Base-by-base conservation (phyloP, 306 rosid genomes). In the Oemleria cerasiformis region DNA sequence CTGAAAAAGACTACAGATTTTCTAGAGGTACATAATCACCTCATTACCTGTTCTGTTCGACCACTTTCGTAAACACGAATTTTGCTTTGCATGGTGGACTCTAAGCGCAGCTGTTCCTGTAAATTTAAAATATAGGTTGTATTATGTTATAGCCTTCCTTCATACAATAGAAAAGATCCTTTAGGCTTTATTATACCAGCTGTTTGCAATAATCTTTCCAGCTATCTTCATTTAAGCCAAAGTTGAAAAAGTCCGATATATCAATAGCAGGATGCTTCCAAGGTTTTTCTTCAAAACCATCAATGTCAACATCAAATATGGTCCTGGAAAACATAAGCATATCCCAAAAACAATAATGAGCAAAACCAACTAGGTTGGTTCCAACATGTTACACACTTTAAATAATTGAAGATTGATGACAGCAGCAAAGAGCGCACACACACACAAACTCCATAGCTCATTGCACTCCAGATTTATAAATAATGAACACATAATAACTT, bases 71-170 rank as follows among this genome's bases (percentile, higher is more conserved):
- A 91, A 60, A 95, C 99, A 34, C 96, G 95, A 75, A 95, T 95
- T 82, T 88, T 95, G 88, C 96, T 91, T 86, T 95, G 99, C 99
- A 95, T 95, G 8, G 99, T 95, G 77, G 96, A 86, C 86, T 95
- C 99, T 79, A 95, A 74, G 73, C 99, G 99, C 36, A 91, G 90
- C 82, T 89, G 99, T 79, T 95, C 99, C 99, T 95, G 81, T 40
- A 81, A 72, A 79, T 65, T 41, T 60, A 69, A 72, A 71, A 36
- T 58, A 44, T 41, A 73, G 58, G 75, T 30, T n/a, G 16, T 48
- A 25, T 14, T 30, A 30, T 30, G 36, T 74, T 63, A 78, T 54
- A 76, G 58, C 75, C 78, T 72, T 48, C 64, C 64, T 53, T 49
- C 49, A 76, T 66, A n/a, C 71, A 63, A 62, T 51, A 25, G 43